A percentile compares a stretch with the other conserved stretches of the same genome.
phyloP scores from a whole-genome alignment of 179 eudicot species.

The Gypsophila paniculata region DNA sequence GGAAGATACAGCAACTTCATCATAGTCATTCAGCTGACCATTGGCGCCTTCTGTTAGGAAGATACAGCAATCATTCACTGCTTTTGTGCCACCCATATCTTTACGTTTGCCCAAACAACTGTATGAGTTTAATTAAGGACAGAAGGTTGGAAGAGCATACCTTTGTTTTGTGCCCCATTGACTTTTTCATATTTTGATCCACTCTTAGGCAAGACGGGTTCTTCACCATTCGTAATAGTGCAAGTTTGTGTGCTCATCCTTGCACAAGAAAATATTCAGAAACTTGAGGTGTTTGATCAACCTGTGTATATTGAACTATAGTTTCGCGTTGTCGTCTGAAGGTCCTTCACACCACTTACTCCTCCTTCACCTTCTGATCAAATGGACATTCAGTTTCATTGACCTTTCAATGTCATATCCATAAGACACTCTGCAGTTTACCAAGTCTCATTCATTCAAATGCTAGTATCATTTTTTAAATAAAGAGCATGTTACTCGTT shows the following conservation, averaged over 20 bases:
- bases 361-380: not conserved
- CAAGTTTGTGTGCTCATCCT: conserved; percentile 2
- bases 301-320: not conserved
- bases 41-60: not conserved
- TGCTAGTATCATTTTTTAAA: not conserved
- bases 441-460: conserved; percentile 3
- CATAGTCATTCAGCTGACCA: conserved; percentile 5
- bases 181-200: not conserved
- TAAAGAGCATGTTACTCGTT: not conserved
- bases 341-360: not conserved
- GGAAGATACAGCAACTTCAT: conserved; percentile 4
- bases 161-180: conserved; percentile 16
- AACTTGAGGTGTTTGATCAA: not conserved
- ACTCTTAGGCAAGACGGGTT: not conserved
- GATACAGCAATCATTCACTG: no score
- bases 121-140: not conserved
- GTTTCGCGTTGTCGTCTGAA: not conserved
- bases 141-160: conserved; percentile 10
- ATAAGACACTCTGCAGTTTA: conserved; percentile 4
- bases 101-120: no score
- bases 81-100: no score
- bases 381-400: conserved; percentile 14
- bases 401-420: conserved; percentile 13
- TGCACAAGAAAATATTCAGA: conserved; percentile 8
- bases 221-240: conserved; percentile 12